Conservation (phyloP, 2,329 filamentous ascomycete species). For the Fusarium mangiferae region DNA sequence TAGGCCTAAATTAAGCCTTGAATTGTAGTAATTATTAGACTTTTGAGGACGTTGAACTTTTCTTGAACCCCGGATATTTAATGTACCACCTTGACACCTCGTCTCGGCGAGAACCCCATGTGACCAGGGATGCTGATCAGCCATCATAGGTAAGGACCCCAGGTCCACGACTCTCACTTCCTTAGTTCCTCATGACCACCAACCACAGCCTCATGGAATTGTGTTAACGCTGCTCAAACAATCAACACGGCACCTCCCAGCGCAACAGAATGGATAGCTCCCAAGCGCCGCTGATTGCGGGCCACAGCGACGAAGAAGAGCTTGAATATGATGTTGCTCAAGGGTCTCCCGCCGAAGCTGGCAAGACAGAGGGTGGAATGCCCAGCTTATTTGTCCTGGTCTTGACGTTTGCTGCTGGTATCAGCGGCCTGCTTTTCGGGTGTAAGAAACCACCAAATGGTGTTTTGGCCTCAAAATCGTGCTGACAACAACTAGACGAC, state of each 20-base stretch:
- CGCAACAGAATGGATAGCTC: conserved; percentile 49
- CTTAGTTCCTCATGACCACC: conserved; percentile 20
- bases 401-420: conserved; percentile 72
- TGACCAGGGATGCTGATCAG: conserved; percentile 42
- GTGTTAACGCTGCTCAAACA: conserved; percentile 2
- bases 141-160: conserved; percentile 32
- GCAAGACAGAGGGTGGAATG: conserved; percentile 44
- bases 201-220: conserved; percentile 26
- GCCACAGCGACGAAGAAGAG: conserved; percentile 47
- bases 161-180: conserved; percentile 5
- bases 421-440: conserved; percentile 75
- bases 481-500: conserved; percentile 59
- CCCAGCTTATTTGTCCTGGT: conserved; percentile 67
- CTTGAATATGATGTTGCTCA: conserved; percentile 46
- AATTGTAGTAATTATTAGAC: no score
- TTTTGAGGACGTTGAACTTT: not conserved
- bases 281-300: conserved; percentile 53
- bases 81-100: conserved; percentile 6
- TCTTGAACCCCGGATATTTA: not conserved
- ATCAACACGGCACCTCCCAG: not conserved
- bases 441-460: conserved; percentile 57
- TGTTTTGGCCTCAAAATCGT: not conserved
- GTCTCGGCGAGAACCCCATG: conserved; percentile 25
- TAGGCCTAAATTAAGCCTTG: rapidly evolving
- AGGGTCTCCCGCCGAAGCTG: conserved; percentile 36